Evolutionary conservation across 495 filamentous ascomycete species (phyloP), one percentile per base, ranked within the genome.

Genomic region (Penicillium macrosclerotiorum): DNA sequence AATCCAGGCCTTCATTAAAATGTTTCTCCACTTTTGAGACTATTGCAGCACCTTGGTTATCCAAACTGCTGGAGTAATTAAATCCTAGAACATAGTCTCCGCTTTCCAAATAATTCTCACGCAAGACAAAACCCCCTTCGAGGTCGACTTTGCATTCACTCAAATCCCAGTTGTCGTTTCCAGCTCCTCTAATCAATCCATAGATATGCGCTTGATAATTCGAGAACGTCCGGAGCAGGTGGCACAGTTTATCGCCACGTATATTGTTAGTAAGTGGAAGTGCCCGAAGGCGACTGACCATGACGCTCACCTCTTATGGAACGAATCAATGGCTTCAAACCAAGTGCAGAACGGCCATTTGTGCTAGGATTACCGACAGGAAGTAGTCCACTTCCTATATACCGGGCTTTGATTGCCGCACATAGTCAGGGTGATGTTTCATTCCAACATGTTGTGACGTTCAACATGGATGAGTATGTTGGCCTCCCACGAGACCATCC

Each of bases 381-480:
- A 1, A 37, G 34, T 14, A 37, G 34, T 6, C 34, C 34, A n/a
- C 18, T 37, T n/a, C 18, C 34, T 12, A 37, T 37, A 8, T 37
- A 37, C 18, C 18, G 23, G 23, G 34, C 34, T 5, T n/a, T 37
- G 18, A 37, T 37, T 1, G 34, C 34, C 34, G 34, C 34, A 37
- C 23, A 37, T 7, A 6, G 18, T 20, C 34, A 20, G 5, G 9
- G 9, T n/a, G 34, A 37, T 11, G 14, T 37, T 20, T 37, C 34
- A n/a, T 37, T 37, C 13, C 34, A 37, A 22, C 34, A 37, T 37
- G 34, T 37, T 20, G 18, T 37, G n/a, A 37, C 34, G 8, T 37
- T 37, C 34, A 37, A 37, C 34, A 37, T 37, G 34, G 34, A 37
- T 5, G 34, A 37, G 18, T 37, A 37, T 6, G 34, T 37, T 20